A percentile compares a stretch with the other conserved stretches of the same genome.
Conservation (phyloP, 2,329 filamentous ascomycete genomes). For the Chrysoporthe cubensis region DNA sequence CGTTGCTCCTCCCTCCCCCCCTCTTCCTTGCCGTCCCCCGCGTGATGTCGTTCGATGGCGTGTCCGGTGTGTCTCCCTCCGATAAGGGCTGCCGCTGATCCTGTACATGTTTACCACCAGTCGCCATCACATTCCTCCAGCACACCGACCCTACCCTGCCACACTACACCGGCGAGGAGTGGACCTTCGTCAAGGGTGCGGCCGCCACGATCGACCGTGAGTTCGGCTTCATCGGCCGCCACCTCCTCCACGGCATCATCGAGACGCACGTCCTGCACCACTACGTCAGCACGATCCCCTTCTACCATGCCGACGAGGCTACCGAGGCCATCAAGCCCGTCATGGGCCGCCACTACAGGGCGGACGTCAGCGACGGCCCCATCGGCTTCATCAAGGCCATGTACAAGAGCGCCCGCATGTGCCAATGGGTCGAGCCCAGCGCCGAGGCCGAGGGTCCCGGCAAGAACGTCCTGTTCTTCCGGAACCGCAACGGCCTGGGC, state of each 20-base stretch:
- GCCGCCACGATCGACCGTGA: conserved; percentile 96
- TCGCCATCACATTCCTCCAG: conserved; percentile 96
- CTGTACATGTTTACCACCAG: conserved; percentile 47
- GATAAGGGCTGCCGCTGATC: conserved; percentile 10
- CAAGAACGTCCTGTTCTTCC: conserved; percentile 89
- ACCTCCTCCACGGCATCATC: conserved; percentile 92
- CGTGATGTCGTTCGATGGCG: not conserved
- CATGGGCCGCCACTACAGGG: conserved; percentile 95
- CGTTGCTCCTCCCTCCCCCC: conserved; percentile 2
- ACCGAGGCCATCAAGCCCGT: conserved; percentile 90
- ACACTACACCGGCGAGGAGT: conserved; percentile 84
- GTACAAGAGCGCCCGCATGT: conserved; percentile 80
- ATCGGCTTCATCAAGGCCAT: conserved; percentile 83
- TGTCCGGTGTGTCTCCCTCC: not conserved
- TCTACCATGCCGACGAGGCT: conserved; percentile 95
- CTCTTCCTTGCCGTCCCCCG: no score
- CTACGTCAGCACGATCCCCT: conserved; percentile 94
- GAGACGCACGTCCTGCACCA: conserved; percentile 98
- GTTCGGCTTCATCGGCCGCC: conserved; percentile 92
- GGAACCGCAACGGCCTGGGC: conserved; percentile 89
- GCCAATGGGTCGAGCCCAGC: conserved; percentile 97
- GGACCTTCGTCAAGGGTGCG: conserved; percentile 92
- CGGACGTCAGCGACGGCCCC: conserved; percentile 76
- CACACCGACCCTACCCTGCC: conserved; percentile 94
- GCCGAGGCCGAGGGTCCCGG: conserved; percentile 78